Evolutionary conservation across 1,139 yeast genomes (phyloP).

Genomic region (Geotrichum restrictum): DNA sequence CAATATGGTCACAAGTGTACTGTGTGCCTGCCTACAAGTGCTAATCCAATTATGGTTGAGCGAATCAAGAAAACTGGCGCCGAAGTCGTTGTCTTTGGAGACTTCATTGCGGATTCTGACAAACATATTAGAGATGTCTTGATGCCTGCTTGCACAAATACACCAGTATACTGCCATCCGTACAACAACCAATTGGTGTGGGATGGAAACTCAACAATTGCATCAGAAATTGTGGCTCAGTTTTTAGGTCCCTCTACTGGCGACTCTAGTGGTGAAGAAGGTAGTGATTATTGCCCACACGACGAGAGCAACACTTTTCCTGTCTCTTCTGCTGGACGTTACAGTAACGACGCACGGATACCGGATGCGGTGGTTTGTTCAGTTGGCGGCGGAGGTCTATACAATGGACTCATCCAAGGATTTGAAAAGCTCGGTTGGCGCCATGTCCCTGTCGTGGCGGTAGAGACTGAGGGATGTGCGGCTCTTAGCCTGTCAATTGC

Average conservation of each 20-base stretch:
- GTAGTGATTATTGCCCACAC: neutral
- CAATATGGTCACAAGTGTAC: slow-evolving; percentile 48
- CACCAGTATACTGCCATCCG: slow-evolving; percentile 63
- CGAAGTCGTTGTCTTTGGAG: slow-evolving; percentile 52
- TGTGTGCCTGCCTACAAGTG: slow-evolving; percentile 58
- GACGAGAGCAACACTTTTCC: too few species aligned
- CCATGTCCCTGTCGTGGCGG: slow-evolving; percentile 50
- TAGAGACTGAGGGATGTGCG: slow-evolving; percentile 68
- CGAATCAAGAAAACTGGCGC: slow-evolving; percentile 53
- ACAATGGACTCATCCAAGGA: slow-evolving; percentile 61
- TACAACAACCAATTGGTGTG: slow-evolving; percentile 62
- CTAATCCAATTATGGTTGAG: slow-evolving; percentile 44
- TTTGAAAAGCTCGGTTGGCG: slow-evolving; percentile 43
- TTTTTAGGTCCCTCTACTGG: slow-evolving; percentile 26
- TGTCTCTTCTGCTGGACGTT: too few species aligned
- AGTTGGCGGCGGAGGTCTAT: slow-evolving; percentile 74
- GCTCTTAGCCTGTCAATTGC: slow-evolving; percentile 51
- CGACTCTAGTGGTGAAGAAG: neutral
- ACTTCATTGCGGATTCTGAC: slow-evolving; percentile 63
- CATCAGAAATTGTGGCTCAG: slow-evolving; percentile 54
- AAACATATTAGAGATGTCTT: slow-evolving; percentile 44
- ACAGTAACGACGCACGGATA: neutral
- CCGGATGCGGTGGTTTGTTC: slow-evolving; percentile 64
- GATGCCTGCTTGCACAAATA: slow-evolving; percentile 30
- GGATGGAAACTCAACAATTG: slow-evolving; percentile 63